Base-by-base conservation (phyloP, 2,329 filamentous ascomycete genomes). In the Cryphonectria japonica region DNA sequence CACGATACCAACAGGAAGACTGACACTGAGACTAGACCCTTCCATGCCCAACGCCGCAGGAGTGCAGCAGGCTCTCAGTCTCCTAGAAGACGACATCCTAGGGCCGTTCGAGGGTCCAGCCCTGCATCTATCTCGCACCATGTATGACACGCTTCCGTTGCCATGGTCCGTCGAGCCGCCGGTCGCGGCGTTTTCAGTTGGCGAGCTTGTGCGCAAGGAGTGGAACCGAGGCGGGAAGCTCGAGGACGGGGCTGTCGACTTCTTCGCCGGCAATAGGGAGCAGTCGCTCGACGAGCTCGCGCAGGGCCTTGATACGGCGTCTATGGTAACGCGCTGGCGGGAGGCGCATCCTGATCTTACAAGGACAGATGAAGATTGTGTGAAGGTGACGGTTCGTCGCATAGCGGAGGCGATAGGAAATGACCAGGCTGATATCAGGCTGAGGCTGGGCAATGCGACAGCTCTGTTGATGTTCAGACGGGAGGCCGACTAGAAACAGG, bases 141-240 rank as follows among this genome's bases (percentile, higher is more conserved):
- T 80, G 66, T 87, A 87, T 72, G 75, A 76, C 5, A 73, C 80
- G 7, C 77, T 87, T 0, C 67, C 72, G 2, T 74, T 87, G 8
- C 85, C 85, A 0, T 88, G 85, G 85, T 76, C 76, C 9, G 52
- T 80, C 13, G 73, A 74, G 0, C 60, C 79, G 71, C 70, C 67
- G 0, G 72, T 75, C 1, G 29, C 6, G 9, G 9, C 54, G 3
- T 70, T 70, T 26, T n/a, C 34, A 19, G 37, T 32, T 32, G 50
- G n/a, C 19, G 6, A 19, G 3, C 84, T 80, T 66, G 67, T 78
- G 34, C 78, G 81, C 14, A 76, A 75, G 57, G 79, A 81, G 5
- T 84, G 80, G 79, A 77, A 82, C 43, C 71, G 75, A 5, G 77
- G 79, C 43, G 79, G 79, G 0, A 66, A 78, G 3, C 71, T 76